These are phyloP conservation scores for Pestalotiopsis sp. DNA, from an alignment of 2,329 filamentous ascomycete species.

Conservation along the genomic window DNA sequence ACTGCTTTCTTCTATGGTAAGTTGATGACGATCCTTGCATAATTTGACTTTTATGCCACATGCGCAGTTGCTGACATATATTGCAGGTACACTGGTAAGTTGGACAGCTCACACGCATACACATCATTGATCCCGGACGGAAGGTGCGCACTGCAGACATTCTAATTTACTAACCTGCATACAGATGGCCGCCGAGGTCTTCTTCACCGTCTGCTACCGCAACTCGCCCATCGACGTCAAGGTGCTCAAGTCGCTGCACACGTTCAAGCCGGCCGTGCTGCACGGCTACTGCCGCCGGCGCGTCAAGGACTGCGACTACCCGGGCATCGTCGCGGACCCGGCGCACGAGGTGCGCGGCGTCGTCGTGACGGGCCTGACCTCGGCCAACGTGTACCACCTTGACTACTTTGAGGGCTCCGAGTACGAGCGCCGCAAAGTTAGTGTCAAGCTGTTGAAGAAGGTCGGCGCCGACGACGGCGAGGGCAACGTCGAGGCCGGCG, in stretches of 20 bases:
- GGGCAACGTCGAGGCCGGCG: slow-evolving; percentile 42
- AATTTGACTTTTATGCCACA: background rate
- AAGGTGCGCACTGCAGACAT: background rate
- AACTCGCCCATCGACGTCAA: slow-evolving; percentile 49
- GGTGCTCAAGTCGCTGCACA: slow-evolving; percentile 53
- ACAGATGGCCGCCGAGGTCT: slow-evolving; percentile 82
- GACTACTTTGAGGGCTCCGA: slow-evolving; percentile 82
- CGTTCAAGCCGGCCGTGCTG: slow-evolving; percentile 75
- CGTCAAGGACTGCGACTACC: slow-evolving; percentile 75
- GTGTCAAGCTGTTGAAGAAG: slow-evolving; percentile 38
- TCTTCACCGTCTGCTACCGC: slow-evolving; percentile 82
- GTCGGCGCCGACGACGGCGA: slow-evolving; percentile 40
- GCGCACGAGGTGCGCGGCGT: slow-evolving; percentile 71
- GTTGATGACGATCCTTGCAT: slow-evolving; percentile 13
- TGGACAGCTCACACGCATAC: background rate
- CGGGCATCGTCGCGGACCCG: slow-evolving; percentile 67
- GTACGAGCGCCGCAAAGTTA: slow-evolving; percentile 38
- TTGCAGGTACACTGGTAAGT: slow-evolving; percentile 41
- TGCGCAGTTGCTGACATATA: slow-evolving; percentile 24
- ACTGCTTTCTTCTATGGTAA: slow-evolving; percentile 63
- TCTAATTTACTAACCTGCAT: slow-evolving; percentile 14
- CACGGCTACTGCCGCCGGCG: slow-evolving; percentile 71
- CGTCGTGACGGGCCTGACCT: slow-evolving; percentile 76
- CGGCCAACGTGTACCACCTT: slow-evolving; percentile 73
- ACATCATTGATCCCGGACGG: background rate